Evolutionary conservation across 805 yeast genomes (phyloP).

Genomic region (Kluyveromyces siamensis): DNA sequence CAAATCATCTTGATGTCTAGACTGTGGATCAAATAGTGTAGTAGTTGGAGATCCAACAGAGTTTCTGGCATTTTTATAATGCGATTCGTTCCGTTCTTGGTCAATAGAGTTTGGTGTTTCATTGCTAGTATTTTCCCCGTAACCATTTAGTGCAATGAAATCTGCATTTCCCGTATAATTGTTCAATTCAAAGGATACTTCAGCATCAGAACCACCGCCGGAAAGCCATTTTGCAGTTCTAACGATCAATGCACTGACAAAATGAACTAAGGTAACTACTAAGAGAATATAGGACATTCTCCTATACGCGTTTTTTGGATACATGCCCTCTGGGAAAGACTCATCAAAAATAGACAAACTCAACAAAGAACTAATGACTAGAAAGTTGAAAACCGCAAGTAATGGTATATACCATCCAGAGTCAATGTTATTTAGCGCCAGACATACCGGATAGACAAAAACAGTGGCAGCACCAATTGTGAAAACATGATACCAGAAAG

Average conservation of each 20-base stretch:
- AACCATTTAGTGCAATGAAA: slow-evolving; percentile 24
- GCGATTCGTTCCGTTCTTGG: background rate
- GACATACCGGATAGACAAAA: slow-evolving; percentile 55
- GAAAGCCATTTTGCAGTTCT: slow-evolving; percentile 6
- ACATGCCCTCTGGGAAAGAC: slow-evolving; percentile 51
- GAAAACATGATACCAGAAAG: slow-evolving; percentile 47
- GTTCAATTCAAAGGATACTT: background rate
- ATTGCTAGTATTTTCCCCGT: slow-evolving; percentile 1
- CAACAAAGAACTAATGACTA: slow-evolving; percentile 42
- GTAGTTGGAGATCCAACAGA: slow-evolving; percentile 12
- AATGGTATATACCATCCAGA: slow-evolving; percentile 51
- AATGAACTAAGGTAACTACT: slow-evolving; percentile 45
- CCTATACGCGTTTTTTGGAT: slow-evolving; percentile 68
- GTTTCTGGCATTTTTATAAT: slow-evolving; percentile 2
- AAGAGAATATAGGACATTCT: slow-evolving; percentile 56
- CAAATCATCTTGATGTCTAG: slow-evolving; percentile 2
- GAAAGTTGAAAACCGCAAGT: slow-evolving; percentile 41
- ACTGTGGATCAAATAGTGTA: slow-evolving; percentile 9
- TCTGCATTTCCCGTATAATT: slow-evolving; percentile 1
- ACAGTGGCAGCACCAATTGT: slow-evolving; percentile 37
- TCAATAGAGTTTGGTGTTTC: slow-evolving; percentile 2
- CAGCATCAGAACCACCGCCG: slow-evolving; percentile 22
- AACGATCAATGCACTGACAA: slow-evolving; percentile 39
- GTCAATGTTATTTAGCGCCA: slow-evolving; percentile 53
- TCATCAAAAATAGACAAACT: slow-evolving; percentile 48